These are phyloP conservation scores for Tylopilus vinaceipallidus DNA, from an alignment of 768 basidiomycete genomes.

Conservation along the genomic window DNA sequence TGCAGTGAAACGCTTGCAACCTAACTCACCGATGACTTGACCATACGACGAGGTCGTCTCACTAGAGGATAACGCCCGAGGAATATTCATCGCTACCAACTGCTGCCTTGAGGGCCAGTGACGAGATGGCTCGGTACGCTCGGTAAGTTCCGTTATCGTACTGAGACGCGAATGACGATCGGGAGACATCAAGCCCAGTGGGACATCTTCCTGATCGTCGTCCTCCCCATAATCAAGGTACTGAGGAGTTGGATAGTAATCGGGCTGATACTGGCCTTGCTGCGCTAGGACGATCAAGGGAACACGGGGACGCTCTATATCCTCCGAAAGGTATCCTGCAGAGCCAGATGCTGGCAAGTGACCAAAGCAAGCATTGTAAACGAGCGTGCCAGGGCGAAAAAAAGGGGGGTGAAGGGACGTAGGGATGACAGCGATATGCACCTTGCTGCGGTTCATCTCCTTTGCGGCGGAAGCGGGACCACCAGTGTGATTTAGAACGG, in stretches of 20 bases:
- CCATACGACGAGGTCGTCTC: constrained; percentile 60
- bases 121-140: constrained; percentile 58
- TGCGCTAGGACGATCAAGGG: constrained; percentile 64
- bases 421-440: constrained; percentile 42
- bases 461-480: constrained; percentile 36
- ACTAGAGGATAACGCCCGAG: constrained; percentile 36
- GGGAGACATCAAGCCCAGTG: constrained; percentile 34
- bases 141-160: constrained; percentile 67
- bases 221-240: constrained; percentile 24
- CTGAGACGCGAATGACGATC: constrained; percentile 43
- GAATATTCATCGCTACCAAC: constrained; percentile 37
- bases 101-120: constrained; percentile 45
- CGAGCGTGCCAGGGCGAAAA: constrained; percentile 8
- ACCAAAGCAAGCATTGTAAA: too few relatives aligned
- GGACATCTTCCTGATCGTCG: constrained; percentile 26
- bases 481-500: constrained; percentile 34
- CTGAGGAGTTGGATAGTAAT: constrained; percentile 26
- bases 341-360: constrained; percentile 16
- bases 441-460: constrained; percentile 50
- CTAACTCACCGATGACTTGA: constrained; percentile 50
- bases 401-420: constrained; percentile 32
- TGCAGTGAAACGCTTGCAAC: background rate
- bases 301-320: constrained; percentile 43
- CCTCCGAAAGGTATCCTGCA: constrained; percentile 25
- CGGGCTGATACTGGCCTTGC: constrained; percentile 41